Conservation (phyloP, 352 stramenopile species). For the Nothophytophthora sp. region DNA sequence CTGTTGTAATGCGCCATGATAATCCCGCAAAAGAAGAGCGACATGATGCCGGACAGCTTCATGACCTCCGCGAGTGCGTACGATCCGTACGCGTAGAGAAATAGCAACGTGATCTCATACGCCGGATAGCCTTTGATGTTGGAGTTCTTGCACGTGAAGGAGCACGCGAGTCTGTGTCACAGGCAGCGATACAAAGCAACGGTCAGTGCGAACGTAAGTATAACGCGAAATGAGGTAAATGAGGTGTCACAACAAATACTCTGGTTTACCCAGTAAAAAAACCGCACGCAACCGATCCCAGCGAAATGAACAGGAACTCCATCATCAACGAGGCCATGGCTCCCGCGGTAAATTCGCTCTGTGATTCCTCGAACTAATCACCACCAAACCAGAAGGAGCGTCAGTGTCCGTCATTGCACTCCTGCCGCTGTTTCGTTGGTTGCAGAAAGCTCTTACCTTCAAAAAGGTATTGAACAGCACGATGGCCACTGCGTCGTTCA, state of each 20-base stretch:
- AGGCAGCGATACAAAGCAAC: not conserved
- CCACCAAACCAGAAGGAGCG: not conserved
- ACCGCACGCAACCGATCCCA: slow-evolving; percentile 80
- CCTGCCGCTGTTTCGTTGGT: not conserved
- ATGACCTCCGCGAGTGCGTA: slow-evolving; percentile 70
- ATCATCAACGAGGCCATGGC: slow-evolving; percentile 67
- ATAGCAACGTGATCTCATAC: slow-evolving; percentile 78
- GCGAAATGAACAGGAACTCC: slow-evolving; percentile 76
- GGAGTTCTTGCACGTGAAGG: slow-evolving; percentile 75
- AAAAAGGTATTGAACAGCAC: slow-evolving; percentile 97
- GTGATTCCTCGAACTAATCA: slow-evolving; percentile 72
- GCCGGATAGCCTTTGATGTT: slow-evolving; percentile 81
- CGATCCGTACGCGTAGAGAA: slow-evolving; percentile 70
- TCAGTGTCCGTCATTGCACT: not conserved
- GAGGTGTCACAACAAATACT: not conserved
- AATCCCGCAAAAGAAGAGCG: slow-evolving; percentile 91
- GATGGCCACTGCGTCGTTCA: slow-evolving; percentile 98
- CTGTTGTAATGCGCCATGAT: slow-evolving; percentile 86
- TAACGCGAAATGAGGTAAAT: slow-evolving; percentile 1
- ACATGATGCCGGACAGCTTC: slow-evolving; percentile 90
- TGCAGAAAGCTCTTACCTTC: slow-evolving; percentile 70
- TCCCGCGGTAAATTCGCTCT: slow-evolving; percentile 63
- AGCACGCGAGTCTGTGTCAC: slow-evolving; percentile 65
- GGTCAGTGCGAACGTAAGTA: not conserved
- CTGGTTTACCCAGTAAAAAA: slow-evolving; percentile 61